phyloP scores from a whole-genome alignment of 2,329 filamentous ascomycete genomes.

The Diplodia sapinea region DNA sequence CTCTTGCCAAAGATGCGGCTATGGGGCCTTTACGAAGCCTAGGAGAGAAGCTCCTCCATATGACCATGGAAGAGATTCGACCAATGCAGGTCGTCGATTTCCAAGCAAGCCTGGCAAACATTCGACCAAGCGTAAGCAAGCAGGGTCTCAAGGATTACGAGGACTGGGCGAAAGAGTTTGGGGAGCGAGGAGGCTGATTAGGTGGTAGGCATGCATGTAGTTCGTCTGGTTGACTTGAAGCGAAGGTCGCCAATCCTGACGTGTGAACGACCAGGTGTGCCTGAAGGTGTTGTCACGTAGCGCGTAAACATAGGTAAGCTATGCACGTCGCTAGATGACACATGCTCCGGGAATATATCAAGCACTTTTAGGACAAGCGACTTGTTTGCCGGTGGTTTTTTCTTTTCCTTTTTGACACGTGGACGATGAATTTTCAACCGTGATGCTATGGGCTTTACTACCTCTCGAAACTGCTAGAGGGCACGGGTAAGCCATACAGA shows the following conservation, averaged over 20 bases:
- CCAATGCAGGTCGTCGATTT: constrained; percentile 86
- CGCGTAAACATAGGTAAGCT: background rate
- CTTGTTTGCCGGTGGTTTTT: no score
- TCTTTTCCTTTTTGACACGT: background rate
- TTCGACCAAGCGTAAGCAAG: constrained; percentile 87
- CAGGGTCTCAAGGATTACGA: constrained; percentile 87
- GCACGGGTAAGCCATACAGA: background rate
- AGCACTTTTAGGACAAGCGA: no score
- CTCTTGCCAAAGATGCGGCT: constrained; percentile 93
- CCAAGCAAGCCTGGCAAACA: constrained; percentile 78
- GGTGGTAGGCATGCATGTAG: background rate
- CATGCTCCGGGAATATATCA: background rate
- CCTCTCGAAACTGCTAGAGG: background rate
- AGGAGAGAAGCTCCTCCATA: constrained; percentile 86
- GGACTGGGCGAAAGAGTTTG: constrained; percentile 92
- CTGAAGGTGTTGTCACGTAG: background rate
- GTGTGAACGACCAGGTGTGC: background rate
- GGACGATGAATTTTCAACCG: background rate
- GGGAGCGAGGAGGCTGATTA: constrained; percentile 78
- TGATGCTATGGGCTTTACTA: background rate
- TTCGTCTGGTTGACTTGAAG: background rate
- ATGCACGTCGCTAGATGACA: background rate
- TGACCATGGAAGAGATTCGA: constrained; percentile 92
- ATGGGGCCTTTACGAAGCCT: constrained; percentile 94
- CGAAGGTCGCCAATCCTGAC: background rate